Evolutionary conservation across 2,329 filamentous ascomycete genomes (phyloP).

Genomic region (Xylaria hypoxylon): DNA sequence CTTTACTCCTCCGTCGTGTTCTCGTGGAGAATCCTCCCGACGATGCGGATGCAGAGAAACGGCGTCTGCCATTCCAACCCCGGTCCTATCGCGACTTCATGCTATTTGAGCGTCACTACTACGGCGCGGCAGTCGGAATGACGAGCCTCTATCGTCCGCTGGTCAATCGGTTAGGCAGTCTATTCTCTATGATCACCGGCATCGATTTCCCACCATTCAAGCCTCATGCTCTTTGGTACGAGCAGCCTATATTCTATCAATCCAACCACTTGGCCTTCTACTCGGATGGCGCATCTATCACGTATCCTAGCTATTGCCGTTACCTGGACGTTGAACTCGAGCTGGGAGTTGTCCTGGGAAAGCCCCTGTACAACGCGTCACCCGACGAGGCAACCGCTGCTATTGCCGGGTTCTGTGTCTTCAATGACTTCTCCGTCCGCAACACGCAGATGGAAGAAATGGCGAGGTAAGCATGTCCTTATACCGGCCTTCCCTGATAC

Average conservation of each 20-base stretch:
- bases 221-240: conserved; percentile 42
- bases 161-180: conserved; percentile 26
- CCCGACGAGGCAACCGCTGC: conserved; percentile 44
- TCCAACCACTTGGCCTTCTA: conserved; percentile 48
- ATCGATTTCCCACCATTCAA: conserved; percentile 42
- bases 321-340: conserved; percentile 48
- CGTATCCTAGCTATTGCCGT: conserved; percentile 40
- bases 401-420: conserved; percentile 47
- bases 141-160: conserved; percentile 40
- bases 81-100: conserved; percentile 49
- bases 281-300: conserved; percentile 41
- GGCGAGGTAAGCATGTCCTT: conserved; percentile 36
- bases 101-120: conserved; percentile 48
- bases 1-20: conserved; percentile 32
- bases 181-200: conserved; percentile 39
- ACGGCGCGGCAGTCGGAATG: conserved; percentile 43
- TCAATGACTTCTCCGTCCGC: conserved; percentile 47
- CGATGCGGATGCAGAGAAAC: conserved; percentile 37
- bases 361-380: conserved; percentile 42
- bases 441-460: conserved; percentile 46
- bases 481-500: neutral
- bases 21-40: conserved; percentile 44
- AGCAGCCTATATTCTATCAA: conserved; percentile 47
- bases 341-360: conserved; percentile 45
- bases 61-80: conserved; percentile 46